Conservation (phyloP, 1,284 basidiomycete genomes). For the Polyporus tsugae region DNA sequence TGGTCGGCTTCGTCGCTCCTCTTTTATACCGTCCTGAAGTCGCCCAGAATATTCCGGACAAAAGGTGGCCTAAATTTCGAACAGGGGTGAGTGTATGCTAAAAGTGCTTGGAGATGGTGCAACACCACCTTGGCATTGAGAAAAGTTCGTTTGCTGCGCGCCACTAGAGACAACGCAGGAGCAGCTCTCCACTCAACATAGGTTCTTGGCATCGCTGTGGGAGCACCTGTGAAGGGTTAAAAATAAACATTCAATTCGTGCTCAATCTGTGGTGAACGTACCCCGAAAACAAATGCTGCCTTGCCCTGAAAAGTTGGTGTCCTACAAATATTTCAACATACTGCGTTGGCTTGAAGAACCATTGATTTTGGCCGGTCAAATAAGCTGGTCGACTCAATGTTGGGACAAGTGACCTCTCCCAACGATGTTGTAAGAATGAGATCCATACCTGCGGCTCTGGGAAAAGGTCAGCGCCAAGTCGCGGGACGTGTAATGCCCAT, state of each 20-base stretch:
- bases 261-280: not conserved
- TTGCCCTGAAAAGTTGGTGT: not conserved
- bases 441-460: constrained; percentile 8
- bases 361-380: not conserved
- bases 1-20: not conserved
- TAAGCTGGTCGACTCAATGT: not conserved
- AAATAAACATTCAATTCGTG: not conserved
- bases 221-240: constrained; percentile 8
- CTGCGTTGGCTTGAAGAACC: not conserved
- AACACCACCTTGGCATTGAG: constrained; percentile 21
- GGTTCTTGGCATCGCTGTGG: constrained; percentile 22
- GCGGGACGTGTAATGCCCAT: not conserved
- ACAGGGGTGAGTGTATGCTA: not conserved
- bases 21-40: constrained; percentile 1
- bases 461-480: constrained; percentile 1
- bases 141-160: constrained; percentile 7
- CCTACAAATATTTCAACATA: not conserved
- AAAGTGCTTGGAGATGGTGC: constrained; percentile 15
- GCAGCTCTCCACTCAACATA: constrained; percentile 7
- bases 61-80: not conserved
- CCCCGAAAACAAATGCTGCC: not conserved
- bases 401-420: not conserved
- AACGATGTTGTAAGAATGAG: not conserved
- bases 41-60: not conserved
- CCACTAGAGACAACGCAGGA: constrained; percentile 13